These are phyloP conservation scores for Grosmannia penicillata DNA, from an alignment of 2,329 filamentous ascomycete species.

Conservation along the genomic window DNA sequence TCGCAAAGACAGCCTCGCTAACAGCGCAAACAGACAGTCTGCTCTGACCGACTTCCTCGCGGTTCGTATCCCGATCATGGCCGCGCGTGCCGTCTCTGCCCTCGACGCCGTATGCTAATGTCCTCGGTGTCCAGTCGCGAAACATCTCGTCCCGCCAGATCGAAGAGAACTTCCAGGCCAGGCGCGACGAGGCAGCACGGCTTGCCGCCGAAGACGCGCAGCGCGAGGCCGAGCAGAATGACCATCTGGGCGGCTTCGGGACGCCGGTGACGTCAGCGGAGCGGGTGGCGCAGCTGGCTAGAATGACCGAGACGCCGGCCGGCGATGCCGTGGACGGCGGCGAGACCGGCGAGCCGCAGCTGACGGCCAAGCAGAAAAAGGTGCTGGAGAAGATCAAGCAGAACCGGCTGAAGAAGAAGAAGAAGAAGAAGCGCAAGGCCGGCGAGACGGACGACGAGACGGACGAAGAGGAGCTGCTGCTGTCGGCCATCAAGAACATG, in stretches of 20 bases:
- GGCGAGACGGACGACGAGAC: slow-evolving; percentile 18
- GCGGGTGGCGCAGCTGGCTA: not conserved
- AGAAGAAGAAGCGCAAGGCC: slow-evolving; percentile 41
- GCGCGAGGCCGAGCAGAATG: slow-evolving; percentile 12
- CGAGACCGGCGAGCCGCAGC: slow-evolving; percentile 16
- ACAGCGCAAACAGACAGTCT: slow-evolving; percentile 33
- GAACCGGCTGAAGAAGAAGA: slow-evolving; percentile 40
- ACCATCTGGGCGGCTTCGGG: not conserved
- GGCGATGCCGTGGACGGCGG: not conserved
- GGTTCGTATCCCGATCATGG: slow-evolving; percentile 1
- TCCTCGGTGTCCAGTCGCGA: slow-evolving; percentile 35
- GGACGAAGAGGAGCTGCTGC: slow-evolving; percentile 35
- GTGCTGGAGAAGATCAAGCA: slow-evolving; percentile 48
- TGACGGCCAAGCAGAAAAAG: slow-evolving; percentile 17
- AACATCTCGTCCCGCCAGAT: slow-evolving; percentile 53
- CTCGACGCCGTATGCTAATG: slow-evolving; percentile 12
- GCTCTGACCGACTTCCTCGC: slow-evolving; percentile 39
- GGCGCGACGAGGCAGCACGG: slow-evolving; percentile 25
- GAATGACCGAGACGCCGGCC: not conserved
- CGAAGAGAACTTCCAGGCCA: slow-evolving; percentile 30
- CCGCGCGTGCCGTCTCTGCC: not conserved
- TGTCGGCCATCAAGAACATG: slow-evolving; percentile 30
- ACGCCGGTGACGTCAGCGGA: slow-evolving; percentile 8
- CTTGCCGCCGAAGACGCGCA: slow-evolving; percentile 16
- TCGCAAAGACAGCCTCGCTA: too few relatives aligned